phyloP scores from a whole-genome alignment of 2,329 filamentous ascomycete genomes.

The Microsporum audouinii region DNA sequence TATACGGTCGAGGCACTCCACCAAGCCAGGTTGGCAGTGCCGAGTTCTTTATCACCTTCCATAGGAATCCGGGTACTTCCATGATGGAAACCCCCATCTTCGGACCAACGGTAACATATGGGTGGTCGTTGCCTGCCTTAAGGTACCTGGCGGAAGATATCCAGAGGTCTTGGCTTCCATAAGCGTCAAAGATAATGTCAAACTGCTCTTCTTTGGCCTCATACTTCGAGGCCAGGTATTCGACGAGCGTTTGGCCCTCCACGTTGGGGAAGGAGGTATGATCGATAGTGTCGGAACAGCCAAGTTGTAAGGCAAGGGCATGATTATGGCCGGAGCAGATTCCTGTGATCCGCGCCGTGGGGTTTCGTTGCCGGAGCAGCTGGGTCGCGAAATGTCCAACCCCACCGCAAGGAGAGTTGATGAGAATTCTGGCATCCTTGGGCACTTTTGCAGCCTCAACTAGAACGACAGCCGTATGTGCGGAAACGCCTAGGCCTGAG shows the following conservation, averaged over 20 bases:
- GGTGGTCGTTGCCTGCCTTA: conserved; percentile 9
- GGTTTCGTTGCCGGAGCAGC: conserved; percentile 7
- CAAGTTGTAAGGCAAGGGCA: conserved; percentile 7
- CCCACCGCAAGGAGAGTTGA: conserved; percentile 12
- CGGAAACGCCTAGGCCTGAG: conserved; percentile 8
- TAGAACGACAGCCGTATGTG: conserved; percentile 8
- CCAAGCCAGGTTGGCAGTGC: conserved; percentile 8
- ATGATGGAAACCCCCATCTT: conserved; percentile 5
- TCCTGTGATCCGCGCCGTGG: conserved; percentile 8
- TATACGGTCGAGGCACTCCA: conserved; percentile 10
- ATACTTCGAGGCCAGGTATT: conserved; percentile 4
- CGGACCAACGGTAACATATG: conserved; percentile 10
- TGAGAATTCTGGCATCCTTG: conserved; percentile 6
- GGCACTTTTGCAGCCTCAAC: conserved; percentile 7
- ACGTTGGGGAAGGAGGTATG: conserved; percentile 10
- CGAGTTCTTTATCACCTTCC: conserved; percentile 12
- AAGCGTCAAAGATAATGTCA: conserved; percentile 11
- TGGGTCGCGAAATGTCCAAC: conserved; percentile 11
- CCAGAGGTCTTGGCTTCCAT: conserved; percentile 12
- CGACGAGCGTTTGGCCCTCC: conserved; percentile 2
- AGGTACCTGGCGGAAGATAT: conserved; percentile 7
- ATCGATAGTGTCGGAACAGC: conserved; percentile 11
- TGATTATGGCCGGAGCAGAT: conserved; percentile 10
- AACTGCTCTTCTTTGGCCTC: conserved; percentile 7
- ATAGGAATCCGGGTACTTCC: conserved; percentile 8